These are phyloP conservation scores for Leccinum arenicola DNA, from an alignment of 768 basidiomycete genomes.

Conservation along the genomic window DNA sequence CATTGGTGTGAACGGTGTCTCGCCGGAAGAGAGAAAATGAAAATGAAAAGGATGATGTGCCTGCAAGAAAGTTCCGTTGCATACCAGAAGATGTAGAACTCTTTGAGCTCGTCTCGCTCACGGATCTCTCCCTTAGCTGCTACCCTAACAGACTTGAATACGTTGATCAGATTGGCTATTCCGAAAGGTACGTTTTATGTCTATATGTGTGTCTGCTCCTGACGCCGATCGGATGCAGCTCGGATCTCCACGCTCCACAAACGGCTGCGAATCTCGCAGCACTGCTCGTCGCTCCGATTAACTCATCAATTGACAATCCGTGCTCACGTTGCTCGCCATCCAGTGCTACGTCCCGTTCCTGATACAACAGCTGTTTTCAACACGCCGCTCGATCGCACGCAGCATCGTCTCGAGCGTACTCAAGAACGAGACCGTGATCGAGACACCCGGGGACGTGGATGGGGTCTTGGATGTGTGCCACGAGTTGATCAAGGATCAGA, in stretches of 20 bases:
- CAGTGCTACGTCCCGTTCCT: constrained; percentile 86
- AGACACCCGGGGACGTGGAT: constrained; percentile 90
- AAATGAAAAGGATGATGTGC: constrained; percentile 56
- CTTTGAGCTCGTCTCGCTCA: constrained; percentile 98
- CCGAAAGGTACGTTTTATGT: constrained; percentile 56
- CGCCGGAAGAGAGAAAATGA: constrained; percentile 35
- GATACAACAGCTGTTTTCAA: constrained; percentile 84
- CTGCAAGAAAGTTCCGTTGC: constrained; percentile 85
- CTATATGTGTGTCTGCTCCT: constrained; percentile 33
- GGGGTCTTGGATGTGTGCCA: constrained; percentile 90
- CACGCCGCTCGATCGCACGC: constrained; percentile 89
- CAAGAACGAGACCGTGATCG: constrained; percentile 95
- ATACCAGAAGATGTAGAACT: constrained; percentile 92
- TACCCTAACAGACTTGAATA: constrained; percentile 97
- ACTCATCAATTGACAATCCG: constrained; percentile 94
- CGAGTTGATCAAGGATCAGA: constrained; percentile 87
- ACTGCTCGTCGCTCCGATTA: constrained; percentile 90
- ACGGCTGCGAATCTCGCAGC: constrained; percentile 90
- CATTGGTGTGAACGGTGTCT: constrained; percentile 18
- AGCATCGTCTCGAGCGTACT: constrained; percentile 92
- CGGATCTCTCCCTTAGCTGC: constrained; percentile 86
- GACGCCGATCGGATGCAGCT: constrained; percentile 38
- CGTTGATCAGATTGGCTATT: constrained; percentile 90
- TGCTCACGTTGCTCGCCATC: constrained; percentile 94
- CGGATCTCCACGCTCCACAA: constrained; percentile 87